Conservation (phyloP, 2,329 filamentous ascomycete genomes). For the Trichoderma simmonsii region DNA sequence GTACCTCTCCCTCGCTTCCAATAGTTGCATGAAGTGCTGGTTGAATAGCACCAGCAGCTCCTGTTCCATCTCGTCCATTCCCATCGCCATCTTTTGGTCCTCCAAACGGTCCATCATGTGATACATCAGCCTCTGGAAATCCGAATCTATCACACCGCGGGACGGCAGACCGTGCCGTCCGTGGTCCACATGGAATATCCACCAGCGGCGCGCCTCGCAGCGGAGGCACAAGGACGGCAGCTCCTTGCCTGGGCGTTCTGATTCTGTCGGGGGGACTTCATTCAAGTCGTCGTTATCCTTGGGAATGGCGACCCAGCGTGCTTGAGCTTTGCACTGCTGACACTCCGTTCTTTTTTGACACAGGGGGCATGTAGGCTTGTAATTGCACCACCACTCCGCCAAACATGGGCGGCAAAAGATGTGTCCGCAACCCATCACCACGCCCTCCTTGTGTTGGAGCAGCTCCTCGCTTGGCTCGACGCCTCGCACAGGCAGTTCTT, state of each 20-base stretch:
- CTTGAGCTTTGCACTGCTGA: background rate
- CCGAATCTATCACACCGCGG: conserved; percentile 14
- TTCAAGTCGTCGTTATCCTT: background rate
- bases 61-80: background rate
- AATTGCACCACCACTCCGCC: background rate
- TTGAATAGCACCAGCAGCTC: conserved; percentile 15
- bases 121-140: conserved; percentile 23
- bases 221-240: conserved; percentile 6
- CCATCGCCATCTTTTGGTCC: background rate
- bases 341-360: background rate
- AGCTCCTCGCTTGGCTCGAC: background rate
- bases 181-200: background rate
- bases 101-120: conserved; percentile 18
- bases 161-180: background rate
- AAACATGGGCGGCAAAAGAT: conserved; percentile 24
- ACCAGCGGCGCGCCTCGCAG: conserved; percentile 19
- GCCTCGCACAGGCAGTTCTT: background rate
- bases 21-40: conserved; percentile 17
- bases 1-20: background rate
- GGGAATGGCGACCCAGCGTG: background rate
- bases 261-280: background rate
- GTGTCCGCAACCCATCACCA: conserved; percentile 26
- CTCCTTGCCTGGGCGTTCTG: background rate
- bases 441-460: background rate
- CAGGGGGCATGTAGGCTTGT: background rate